phyloP scores from a whole-genome alignment of 768 basidiomycete genomes.

The Trametes meyenii region DNA sequence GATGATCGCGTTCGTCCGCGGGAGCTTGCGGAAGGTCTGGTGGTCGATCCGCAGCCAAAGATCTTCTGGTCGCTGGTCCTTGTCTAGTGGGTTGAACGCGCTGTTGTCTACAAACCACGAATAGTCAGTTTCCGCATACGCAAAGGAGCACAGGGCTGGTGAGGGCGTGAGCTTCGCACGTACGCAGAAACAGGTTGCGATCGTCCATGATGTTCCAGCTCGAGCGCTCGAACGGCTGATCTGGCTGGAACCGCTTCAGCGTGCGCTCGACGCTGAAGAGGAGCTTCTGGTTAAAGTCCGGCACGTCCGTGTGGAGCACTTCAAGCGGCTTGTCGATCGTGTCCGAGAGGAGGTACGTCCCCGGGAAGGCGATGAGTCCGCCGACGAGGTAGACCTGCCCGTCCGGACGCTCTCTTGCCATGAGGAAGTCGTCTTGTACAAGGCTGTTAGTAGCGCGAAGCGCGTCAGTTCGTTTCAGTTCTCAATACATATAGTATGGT shows the following conservation, averaged over 20 bases:
- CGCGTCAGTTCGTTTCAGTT: not conserved
- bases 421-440: constrained; percentile 40
- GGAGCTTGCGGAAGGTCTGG: constrained; percentile 43
- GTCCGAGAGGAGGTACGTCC: constrained; percentile 38
- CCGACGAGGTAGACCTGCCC: constrained; percentile 41
- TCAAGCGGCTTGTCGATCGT: constrained; percentile 36
- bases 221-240: constrained; percentile 40
- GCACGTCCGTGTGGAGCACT: constrained; percentile 34
- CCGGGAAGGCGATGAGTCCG: constrained; percentile 38
- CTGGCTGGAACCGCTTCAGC: constrained; percentile 37
- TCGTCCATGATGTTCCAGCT: constrained; percentile 41
- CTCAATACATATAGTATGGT: too few species aligned
- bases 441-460: constrained; percentile 27
- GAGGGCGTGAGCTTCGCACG: constrained; percentile 7
- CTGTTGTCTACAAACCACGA: constrained; percentile 29
- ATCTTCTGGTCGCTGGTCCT: constrained; percentile 34
- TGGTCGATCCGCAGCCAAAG: constrained; percentile 38
- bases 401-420: constrained; percentile 38
- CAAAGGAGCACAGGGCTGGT: not conserved
- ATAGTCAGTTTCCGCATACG: not conserved
- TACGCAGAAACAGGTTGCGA: constrained; percentile 34
- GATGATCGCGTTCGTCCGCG: constrained; percentile 35
- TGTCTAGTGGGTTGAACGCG: constrained; percentile 14
- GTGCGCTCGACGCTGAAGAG: constrained; percentile 40
- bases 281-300: constrained; percentile 41